A percentile compares a stretch with the other conserved stretches of the same genome.
Conservation (phyloP, 2,329 filamentous ascomycete species). For the Blastomyces parvus region DNA sequence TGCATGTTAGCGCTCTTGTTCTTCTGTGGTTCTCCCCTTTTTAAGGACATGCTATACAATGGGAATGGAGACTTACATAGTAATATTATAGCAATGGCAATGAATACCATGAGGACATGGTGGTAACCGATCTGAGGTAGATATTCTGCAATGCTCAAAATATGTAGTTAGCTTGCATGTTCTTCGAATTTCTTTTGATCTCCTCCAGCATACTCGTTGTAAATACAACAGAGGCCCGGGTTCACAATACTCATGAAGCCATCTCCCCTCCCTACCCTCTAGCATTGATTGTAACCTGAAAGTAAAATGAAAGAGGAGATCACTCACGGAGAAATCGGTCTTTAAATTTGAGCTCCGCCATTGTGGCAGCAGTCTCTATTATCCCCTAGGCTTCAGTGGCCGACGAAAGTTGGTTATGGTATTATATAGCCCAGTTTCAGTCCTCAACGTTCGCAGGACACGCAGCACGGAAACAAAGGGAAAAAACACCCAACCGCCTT, state of each 20-base stretch:
- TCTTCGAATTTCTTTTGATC: not conserved
- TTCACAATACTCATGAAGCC: not conserved
- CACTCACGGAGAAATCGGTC: slow-evolving; percentile 26
- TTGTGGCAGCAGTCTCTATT: slow-evolving; percentile 12
- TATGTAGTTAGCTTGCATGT: slow-evolving; percentile 4
- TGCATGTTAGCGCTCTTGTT: not conserved
- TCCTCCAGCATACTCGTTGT: not conserved
- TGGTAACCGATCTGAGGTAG: slow-evolving; percentile 58
- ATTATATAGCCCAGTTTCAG: no score
- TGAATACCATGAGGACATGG: slow-evolving; percentile 94
- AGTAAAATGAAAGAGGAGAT: not conserved
- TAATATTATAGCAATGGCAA: slow-evolving; percentile 85
- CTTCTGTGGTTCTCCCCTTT: not conserved
- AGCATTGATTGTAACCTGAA: not conserved
- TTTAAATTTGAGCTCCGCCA: slow-evolving; percentile 23
- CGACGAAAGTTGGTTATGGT: not conserved
- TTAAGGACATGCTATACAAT: not conserved
- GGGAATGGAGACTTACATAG: slow-evolving; percentile 59
- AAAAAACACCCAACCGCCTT: not conserved
- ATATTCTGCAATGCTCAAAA: slow-evolving; percentile 35
- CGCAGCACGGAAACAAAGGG: slow-evolving; percentile 2
- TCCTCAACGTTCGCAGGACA: not conserved
- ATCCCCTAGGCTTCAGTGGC: not conserved
- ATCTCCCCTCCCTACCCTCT: not conserved
- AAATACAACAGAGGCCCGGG: not conserved